Conservation (phyloP, 345 rosid genomes). For the Clausena lansium region DNA sequence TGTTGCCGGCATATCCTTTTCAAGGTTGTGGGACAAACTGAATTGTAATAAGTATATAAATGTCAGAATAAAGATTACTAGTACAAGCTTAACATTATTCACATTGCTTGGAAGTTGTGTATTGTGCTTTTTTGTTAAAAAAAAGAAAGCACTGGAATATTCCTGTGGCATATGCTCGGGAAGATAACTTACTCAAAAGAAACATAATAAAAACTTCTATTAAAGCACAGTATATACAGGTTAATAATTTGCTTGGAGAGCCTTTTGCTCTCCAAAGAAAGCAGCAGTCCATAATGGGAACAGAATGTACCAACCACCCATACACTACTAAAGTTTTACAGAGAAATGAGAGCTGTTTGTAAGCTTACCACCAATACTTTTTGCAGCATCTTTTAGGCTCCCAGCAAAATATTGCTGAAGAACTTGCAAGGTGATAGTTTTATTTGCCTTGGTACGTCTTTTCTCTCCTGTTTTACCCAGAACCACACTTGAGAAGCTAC, state of each 20-base stretch:
- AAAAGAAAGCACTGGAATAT: neutral
- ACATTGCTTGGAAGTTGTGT: neutral
- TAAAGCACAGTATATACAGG: neutral
- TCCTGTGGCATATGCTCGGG: neutral
- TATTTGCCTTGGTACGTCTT: slow-evolving; percentile 67
- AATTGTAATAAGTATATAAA: slow-evolving; percentile 18
- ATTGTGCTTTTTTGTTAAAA: too few relatives aligned
- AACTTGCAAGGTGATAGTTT: slow-evolving; percentile 68
- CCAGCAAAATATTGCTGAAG: slow-evolving; percentile 77
- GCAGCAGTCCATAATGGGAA: neutral
- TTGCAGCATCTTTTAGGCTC: slow-evolving; percentile 94
- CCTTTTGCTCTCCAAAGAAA: neutral
- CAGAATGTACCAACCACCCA: neutral
- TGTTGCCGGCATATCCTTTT: slow-evolving; percentile 94
- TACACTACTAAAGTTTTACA: neutral
- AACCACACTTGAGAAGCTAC: slow-evolving; percentile 36
- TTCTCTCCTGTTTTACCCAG: slow-evolving; percentile 43
- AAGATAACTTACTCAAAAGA: neutral
- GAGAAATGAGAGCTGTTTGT: neutral
- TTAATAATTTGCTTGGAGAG: neutral
- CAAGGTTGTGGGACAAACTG: slow-evolving; percentile 98
- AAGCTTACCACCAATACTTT: slow-evolving; percentile 77
- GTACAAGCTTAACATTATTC: neutral
- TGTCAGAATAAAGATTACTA: slow-evolving; percentile 11
- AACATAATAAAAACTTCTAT: neutral